A percentile compares a stretch with the other conserved stretches of the same genome.
Conservation (phyloP, 2,329 filamentous ascomycete genomes). For the Fusarium clavum region DNA sequence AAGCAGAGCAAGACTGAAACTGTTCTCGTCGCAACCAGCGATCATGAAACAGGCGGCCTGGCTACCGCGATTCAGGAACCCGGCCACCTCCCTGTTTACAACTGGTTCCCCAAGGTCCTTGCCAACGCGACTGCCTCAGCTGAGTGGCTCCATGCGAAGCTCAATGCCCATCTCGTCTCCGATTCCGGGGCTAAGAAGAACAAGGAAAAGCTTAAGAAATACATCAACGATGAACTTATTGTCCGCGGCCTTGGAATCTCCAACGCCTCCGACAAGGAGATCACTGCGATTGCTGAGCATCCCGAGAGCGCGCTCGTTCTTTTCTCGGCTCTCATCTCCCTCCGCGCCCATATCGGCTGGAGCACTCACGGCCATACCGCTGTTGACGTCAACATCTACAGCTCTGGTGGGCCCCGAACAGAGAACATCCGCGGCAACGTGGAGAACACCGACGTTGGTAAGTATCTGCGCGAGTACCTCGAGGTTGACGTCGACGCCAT, state of each 20-base stretch:
- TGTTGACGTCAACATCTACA: conserved; percentile 97
- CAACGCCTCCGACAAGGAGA: conserved; percentile 78
- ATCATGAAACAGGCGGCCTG: conserved; percentile 95
- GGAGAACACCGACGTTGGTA: conserved; percentile 93
- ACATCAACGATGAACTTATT: conserved; percentile 76
- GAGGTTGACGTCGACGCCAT: conserved; percentile 81
- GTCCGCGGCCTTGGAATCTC: conserved; percentile 78
- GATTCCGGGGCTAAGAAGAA: conserved; percentile 48
- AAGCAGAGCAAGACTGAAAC: conserved; percentile 77
- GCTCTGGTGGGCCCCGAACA: conserved; percentile 74
- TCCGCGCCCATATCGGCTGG: conserved; percentile 92
- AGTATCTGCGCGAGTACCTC: conserved; percentile 83
- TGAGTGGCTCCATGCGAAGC: conserved; percentile 74
- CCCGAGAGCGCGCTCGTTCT: conserved; percentile 65
- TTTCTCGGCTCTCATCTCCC: conserved; percentile 88
- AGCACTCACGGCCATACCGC: conserved; percentile 92
- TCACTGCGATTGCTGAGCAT: conserved; percentile 71
- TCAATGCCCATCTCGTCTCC: conserved; percentile 68
- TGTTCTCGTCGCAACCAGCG: conserved; percentile 88
- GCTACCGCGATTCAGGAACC: conserved; percentile 77
- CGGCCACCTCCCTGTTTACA: conserved; percentile 66
- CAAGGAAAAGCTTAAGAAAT: conserved; percentile 64
- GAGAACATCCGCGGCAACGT: conserved; percentile 82
- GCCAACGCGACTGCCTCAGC: conserved; percentile 81
- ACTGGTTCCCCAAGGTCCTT: conserved; percentile 86